phyloP scores from a whole-genome alignment of 2,329 filamentous ascomycete genomes.

The Chrysoporthe austroafricana region DNA sequence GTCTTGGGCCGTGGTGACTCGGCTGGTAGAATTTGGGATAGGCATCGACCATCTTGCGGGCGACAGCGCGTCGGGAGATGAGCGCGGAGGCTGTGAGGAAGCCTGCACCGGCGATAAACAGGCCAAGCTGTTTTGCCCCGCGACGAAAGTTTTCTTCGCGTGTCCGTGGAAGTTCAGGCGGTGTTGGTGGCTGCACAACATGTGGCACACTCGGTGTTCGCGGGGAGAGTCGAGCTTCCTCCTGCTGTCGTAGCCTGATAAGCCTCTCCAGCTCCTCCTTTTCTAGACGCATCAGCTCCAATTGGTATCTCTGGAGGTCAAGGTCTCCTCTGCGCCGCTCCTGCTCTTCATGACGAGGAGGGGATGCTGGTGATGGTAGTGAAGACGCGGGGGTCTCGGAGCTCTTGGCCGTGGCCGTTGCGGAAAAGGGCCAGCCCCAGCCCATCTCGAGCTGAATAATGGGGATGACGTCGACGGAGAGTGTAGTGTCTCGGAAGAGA shows the following conservation, averaged over 20 bases:
- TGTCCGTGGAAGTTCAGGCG: constrained; percentile 27
- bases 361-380: not conserved
- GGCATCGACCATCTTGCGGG: constrained; percentile 62
- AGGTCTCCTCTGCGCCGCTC: constrained; percentile 3
- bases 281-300: constrained; percentile 17
- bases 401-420: not conserved
- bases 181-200: not conserved
- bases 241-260: constrained; percentile 11
- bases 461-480: not conserved
- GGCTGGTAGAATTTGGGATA: constrained; percentile 74
- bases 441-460: constrained; percentile 2
- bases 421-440: constrained; percentile 22
- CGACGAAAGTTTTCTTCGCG: constrained; percentile 41
- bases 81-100: constrained; percentile 75
- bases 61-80: constrained; percentile 72
- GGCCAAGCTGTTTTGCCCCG: constrained; percentile 63
- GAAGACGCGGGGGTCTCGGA: not conserved
- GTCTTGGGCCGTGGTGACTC: constrained; percentile 47
- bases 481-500: not conserved
- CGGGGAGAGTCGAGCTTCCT: constrained; percentile 4
- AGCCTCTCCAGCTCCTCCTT: constrained; percentile 11
- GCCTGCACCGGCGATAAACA: constrained; percentile 75
- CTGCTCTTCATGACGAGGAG: not conserved
- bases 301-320: constrained; percentile 8
- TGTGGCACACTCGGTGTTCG: not conserved